Percentiles rank a stretch among this genome's conserved stretches.
phyloP scores from a whole-genome alignment of 2,329 filamentous ascomycete species.

The Alternaria postmessia region DNA sequence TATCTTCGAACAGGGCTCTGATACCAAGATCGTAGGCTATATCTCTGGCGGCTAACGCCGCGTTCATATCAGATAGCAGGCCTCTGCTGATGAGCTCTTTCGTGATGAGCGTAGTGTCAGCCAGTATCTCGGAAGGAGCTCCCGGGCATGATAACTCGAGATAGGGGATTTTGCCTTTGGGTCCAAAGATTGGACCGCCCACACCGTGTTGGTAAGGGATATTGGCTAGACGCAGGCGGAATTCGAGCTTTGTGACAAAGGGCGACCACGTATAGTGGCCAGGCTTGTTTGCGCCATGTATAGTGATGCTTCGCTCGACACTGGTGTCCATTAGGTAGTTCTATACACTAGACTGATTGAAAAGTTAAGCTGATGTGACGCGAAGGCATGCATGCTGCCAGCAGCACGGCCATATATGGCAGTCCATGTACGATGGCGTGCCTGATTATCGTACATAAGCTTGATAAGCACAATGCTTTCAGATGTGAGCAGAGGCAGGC shows the following conservation, averaged over 20 bases:
- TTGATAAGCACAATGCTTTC: background rate
- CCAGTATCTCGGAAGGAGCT: conserved; percentile 35
- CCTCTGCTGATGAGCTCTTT: conserved; percentile 54
- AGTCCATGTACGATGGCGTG: background rate
- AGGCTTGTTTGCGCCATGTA: background rate
- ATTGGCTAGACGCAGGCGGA: conserved; percentile 60
- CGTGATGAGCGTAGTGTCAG: conserved; percentile 66
- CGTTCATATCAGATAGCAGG: conserved; percentile 34
- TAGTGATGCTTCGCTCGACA: background rate
- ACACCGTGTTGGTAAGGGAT: conserved; percentile 53
- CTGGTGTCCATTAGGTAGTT: background rate
- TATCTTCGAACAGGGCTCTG: background rate
- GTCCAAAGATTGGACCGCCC: conserved; percentile 58
- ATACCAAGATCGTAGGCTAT: background rate
- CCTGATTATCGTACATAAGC: background rate
- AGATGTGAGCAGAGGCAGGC: background rate
- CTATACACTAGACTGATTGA: background rate
- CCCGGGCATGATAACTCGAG: conserved; percentile 46
- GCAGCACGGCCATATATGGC: background rate
- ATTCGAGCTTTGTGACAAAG: conserved; percentile 68
- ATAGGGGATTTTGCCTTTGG: conserved; percentile 64
- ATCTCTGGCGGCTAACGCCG: background rate
- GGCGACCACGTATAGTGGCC: background rate
- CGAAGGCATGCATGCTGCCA: background rate
- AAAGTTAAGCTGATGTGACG: background rate